Evolutionary conservation across 352 stramenopile genomes (phyloP).

Genomic region (Globisporangium yorkense): DNA sequence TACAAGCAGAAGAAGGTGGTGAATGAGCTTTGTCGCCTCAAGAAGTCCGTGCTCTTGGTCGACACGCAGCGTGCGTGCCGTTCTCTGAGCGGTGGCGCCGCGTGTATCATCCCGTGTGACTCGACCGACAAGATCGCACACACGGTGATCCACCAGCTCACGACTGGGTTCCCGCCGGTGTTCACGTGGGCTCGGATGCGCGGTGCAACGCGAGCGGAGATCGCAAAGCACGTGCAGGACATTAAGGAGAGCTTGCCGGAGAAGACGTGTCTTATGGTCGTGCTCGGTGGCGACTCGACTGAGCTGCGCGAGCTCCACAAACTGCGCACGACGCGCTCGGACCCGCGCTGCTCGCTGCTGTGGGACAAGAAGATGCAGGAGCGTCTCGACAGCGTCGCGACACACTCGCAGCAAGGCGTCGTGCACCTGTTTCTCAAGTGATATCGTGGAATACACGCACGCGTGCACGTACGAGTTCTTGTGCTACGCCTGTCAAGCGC

Average conservation of each 20-base stretch:
- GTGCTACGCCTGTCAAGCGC: too few relatives aligned
- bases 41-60: conserved; percentile 78
- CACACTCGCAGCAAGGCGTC: conserved; percentile 46
- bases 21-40: conserved; percentile 53
- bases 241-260: conserved; percentile 44
- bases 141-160: conserved; percentile 70
- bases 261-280: conserved; percentile 52
- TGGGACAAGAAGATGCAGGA: conserved; percentile 75
- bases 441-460: neutral
- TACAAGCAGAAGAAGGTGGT: conserved; percentile 79
- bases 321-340: conserved; percentile 62
- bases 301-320: conserved; percentile 72
- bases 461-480: neutral
- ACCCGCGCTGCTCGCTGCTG: conserved; percentile 66
- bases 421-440: conserved; percentile 60
- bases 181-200: conserved; percentile 74
- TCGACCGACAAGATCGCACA: conserved; percentile 36
- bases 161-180: conserved; percentile 71
- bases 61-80: conserved; percentile 60
- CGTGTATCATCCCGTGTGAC: conserved; percentile 56
- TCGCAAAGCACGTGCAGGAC: conserved; percentile 24
- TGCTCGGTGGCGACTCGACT: conserved; percentile 42
- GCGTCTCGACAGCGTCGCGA: conserved; percentile 41
- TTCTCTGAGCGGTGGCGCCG: conserved; percentile 52
- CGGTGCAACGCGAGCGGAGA: conserved; percentile 32